Conservation (phyloP, 805 yeast species). For the Pichia heedii region DNA sequence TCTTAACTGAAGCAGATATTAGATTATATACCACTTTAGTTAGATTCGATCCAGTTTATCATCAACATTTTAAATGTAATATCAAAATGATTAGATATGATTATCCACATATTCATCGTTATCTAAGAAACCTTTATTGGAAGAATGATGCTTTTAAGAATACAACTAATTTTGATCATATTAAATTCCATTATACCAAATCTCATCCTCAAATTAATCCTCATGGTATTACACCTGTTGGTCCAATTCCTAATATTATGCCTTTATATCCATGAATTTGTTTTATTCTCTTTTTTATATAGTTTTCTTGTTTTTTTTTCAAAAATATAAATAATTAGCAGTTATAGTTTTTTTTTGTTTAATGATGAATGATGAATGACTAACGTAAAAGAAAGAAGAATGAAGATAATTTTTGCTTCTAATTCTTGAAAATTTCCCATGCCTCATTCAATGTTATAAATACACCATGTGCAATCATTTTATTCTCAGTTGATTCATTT, state of each 20-base stretch:
- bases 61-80: conserved; percentile 93
- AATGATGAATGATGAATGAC: no score
- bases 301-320: not conserved
- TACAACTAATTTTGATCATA: conserved; percentile 83
- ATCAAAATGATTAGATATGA: conserved; percentile 68
- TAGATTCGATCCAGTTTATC: conserved; percentile 89
- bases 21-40: conserved; percentile 80
- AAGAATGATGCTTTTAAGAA: conserved; percentile 51
- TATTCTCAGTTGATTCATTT: conserved; percentile 54
- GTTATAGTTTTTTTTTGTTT: not conserved
- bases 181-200: conserved; percentile 84
- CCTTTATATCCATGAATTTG: conserved; percentile 28
- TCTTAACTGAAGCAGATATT: conserved; percentile 83
- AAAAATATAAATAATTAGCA: no score
- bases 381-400: no score
- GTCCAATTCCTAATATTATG: conserved; percentile 73
- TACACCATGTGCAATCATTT: conserved; percentile 79
- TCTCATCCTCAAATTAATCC: conserved; percentile 80
- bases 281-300: not conserved
- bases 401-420: no score
- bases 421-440: conserved; percentile 70
- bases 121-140: conserved; percentile 86
- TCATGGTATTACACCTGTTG: conserved; percentile 72
- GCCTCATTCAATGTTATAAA: conserved; percentile 78
- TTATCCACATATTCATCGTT: conserved; percentile 69